Evolutionary conservation across 306 rosid genomes (phyloP).

Genomic region (Hippophae rhamnoides): DNA sequence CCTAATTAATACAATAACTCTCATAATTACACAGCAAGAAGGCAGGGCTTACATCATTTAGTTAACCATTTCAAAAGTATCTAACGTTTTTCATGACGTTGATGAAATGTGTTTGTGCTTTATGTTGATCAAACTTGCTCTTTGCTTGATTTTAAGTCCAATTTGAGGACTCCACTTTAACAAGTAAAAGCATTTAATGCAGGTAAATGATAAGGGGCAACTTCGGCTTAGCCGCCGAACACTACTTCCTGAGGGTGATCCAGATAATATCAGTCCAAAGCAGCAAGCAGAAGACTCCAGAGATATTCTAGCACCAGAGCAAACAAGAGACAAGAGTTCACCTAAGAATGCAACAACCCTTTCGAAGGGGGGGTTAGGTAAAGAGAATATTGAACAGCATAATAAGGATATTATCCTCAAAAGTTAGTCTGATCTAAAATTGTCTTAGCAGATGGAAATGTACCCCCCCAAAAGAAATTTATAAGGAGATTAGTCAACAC

Average conservation of each 20-base stretch:
- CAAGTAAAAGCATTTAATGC: constrained; percentile 22
- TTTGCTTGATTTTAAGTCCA: constrained; percentile 2
- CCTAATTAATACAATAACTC: too few species aligned
- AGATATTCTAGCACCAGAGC: constrained; percentile 15
- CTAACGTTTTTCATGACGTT: too few species aligned
- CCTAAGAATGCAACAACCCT: constrained; percentile 11
- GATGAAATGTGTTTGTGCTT: neutral
- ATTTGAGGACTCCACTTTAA: constrained; percentile 5
- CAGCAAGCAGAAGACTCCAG: constrained; percentile 28
- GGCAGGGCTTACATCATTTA: too few species aligned
- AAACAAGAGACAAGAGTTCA: constrained; percentile 19
- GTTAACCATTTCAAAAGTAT: too few species aligned
- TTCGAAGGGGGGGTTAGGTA: constrained; percentile 20
- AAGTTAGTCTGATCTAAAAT: constrained; percentile 30
- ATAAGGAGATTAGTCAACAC: constrained; percentile 39
- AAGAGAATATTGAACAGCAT: constrained; percentile 29
- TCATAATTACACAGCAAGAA: too few species aligned
- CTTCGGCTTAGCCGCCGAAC: constrained; percentile 89
- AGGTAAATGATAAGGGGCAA: constrained; percentile 90
- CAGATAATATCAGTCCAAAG: constrained; percentile 31
- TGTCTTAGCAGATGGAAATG: constrained; percentile 33
- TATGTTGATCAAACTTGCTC: constrained; percentile 11
- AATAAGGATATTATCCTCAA: constrained; percentile 27
- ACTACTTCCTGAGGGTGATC: constrained; percentile 62
- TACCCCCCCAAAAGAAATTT: constrained; percentile 50